These are phyloP conservation scores for Agaricus subrufescens DNA, from an alignment of 768 basidiomycete genomes.

Conservation along the genomic window DNA sequence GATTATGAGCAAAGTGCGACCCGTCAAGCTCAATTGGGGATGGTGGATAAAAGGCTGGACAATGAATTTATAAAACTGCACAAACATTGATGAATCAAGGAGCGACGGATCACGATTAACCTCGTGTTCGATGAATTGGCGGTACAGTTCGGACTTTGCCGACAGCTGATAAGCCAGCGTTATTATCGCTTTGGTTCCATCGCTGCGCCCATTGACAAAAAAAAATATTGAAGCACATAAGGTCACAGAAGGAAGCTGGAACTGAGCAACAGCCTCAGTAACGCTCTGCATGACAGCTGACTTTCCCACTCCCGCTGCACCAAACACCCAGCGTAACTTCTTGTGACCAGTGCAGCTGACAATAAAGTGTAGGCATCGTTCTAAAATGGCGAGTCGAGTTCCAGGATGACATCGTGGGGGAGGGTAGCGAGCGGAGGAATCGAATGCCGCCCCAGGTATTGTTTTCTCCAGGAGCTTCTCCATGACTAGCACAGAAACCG, in stretches of 20 bases:
- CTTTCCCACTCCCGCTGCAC: not conserved
- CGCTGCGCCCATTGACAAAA: not conserved
- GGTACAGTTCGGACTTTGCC: not conserved
- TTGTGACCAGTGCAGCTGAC: no score
- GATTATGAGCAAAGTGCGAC: not conserved
- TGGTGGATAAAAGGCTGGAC: constrained; percentile 8
- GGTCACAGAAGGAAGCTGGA: no score
- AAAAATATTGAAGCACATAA: not conserved
- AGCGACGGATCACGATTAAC: constrained; percentile 10
- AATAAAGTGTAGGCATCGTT: no score
- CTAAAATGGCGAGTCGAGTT: no score
- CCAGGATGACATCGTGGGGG: no score
- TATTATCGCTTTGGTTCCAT: not conserved
- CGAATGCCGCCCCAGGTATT: no score
- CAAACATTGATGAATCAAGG: constrained; percentile 2
- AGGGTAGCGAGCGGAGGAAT: no score
- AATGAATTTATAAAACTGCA: constrained; percentile 14
- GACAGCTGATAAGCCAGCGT: constrained; percentile 20
- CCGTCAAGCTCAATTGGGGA: not conserved
- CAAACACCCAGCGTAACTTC: no score
- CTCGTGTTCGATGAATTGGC: constrained; percentile 5
- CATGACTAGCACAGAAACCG: no score
- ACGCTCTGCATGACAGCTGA: not conserved
- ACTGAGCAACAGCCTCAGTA: not conserved
- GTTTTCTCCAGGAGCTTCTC: no score